These are phyloP conservation scores for Sophora flavescens DNA, from an alignment of 306 rosid species.

Conservation along the genomic window DNA sequence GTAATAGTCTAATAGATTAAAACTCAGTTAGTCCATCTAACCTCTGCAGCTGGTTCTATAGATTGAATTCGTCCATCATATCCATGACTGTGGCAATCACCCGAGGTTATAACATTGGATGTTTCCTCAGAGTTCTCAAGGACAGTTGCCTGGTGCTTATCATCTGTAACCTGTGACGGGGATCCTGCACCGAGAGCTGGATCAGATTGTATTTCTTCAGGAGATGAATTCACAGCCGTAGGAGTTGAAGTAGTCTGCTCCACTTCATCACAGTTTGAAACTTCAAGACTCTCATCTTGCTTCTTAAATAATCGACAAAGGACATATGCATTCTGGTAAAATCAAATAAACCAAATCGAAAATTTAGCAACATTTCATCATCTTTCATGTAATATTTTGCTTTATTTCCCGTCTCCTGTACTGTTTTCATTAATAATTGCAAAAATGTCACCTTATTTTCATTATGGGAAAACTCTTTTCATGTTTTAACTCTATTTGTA, in stretches of 20 bases:
- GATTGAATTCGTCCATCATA: conserved; percentile 43
- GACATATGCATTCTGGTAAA: conserved; percentile 80
- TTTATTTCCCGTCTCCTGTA: no score
- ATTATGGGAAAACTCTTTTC: no score
- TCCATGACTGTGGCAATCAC: conserved; percentile 51
- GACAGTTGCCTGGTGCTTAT: conserved; percentile 32
- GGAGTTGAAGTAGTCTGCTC: conserved; percentile 64
- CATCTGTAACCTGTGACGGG: conserved; percentile 55
- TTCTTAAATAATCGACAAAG: conserved; percentile 90
- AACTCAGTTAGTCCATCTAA: conserved; percentile 44
- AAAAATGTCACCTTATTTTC: no score
- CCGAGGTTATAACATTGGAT: conserved; percentile 53
- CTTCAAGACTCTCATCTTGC: conserved; percentile 72
- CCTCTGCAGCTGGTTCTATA: conserved; percentile 46
- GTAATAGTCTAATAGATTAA: neutral
- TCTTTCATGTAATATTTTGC: neutral
- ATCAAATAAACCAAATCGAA: conserved; percentile 34
- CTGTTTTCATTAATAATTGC: no score
- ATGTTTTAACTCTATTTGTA: no score
- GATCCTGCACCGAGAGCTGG: conserved; percentile 53
- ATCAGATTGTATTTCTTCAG: conserved; percentile 63
- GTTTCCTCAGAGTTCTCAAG: conserved; percentile 57
- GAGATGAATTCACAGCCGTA: conserved; percentile 55
- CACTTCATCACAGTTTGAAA: conserved; percentile 59
- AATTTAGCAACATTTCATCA: conserved; percentile 8